Evolutionary conservation across 1,284 basidiomycete genomes (phyloP).

Genomic region (Boletus albobrunnescens): DNA sequence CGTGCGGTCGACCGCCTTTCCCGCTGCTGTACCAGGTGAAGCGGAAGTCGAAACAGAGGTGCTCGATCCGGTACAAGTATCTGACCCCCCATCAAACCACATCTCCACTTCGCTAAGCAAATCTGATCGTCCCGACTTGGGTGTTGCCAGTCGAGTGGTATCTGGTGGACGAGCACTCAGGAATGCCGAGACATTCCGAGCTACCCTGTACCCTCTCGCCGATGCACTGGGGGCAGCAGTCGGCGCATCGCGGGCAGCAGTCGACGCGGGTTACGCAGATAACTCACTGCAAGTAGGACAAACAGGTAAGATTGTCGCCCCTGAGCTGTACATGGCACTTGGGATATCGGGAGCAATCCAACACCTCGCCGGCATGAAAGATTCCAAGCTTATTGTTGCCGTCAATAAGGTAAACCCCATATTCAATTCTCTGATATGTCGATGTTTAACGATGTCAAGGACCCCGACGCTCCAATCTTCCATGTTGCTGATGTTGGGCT

Average conservation of each 20-base stretch:
- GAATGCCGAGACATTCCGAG: conserved; percentile 88
- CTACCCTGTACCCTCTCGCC: conserved; percentile 84
- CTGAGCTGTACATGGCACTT: conserved; percentile 92
- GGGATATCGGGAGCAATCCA: conserved; percentile 98
- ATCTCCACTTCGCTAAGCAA: conserved; percentile 83
- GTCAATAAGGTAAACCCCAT: conserved; percentile 81
- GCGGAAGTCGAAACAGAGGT: conserved; percentile 54
- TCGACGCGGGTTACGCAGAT: conserved; percentile 97
- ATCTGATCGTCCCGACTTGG: conserved; percentile 92
- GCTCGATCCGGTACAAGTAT: conserved; percentile 64
- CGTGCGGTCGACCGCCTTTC: conserved; percentile 92
- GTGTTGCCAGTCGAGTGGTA: conserved; percentile 83
- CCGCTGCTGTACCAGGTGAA: conserved; percentile 58
- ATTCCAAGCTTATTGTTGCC: conserved; percentile 97
- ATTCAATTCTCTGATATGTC: not conserved
- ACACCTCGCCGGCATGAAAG: conserved; percentile 99
- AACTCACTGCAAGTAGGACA: conserved; percentile 98
- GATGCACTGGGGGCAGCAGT: conserved; percentile 94
- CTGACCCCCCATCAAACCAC: conserved; percentile 68
- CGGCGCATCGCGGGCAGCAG: conserved; percentile 94
- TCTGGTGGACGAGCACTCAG: conserved; percentile 96
- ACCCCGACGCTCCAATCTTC: conserved; percentile 98
- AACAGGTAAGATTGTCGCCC: conserved; percentile 95
- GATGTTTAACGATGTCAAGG: conserved; percentile 46
- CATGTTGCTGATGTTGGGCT: conserved; percentile 96